Evolutionary conservation across 495 filamentous ascomycete species (phyloP), one percentile per base, ranked within the genome.

Genomic region (Neurospora tetrasperma): DNA sequence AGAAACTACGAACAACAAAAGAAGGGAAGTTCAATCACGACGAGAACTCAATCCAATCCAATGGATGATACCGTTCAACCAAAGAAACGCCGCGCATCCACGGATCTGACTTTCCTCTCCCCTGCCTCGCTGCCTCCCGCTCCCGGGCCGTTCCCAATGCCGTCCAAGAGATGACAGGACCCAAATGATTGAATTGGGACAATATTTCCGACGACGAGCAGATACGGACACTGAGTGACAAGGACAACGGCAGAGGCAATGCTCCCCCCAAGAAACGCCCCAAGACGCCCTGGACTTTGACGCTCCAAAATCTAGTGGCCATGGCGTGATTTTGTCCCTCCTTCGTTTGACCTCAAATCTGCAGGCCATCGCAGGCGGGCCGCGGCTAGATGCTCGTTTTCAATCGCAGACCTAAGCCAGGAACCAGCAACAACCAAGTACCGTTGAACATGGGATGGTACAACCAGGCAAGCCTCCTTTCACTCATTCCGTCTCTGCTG

Each of bases 341-440:
- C 68, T 72, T 72, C 76, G 79, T 80, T 79, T 80, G 79, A 77
- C 76, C 75, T 70, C 70, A 71, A 44, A 54, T 74, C 74, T 79
- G 79, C 76, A 79, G 73, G 68, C 74, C 68, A 59, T 76, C 69
- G 73, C 76, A 71, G 72, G n/a, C 73, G 43, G 74, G 69, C 54
- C 7, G 70, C 69, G 70, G 69, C 68, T 71, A 75, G 68, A 44
- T 73, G 73, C 69, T 41, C 71, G 23, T 31, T 23, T 31, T 31
- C 2, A 31, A 31, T 31, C 27, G 27, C 27, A 31, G 27, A 3
- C 27, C 27, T 31, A 31, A 3, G 43, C 71, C 43, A 73, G 41
- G 73, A 40, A 59, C 75, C 74, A 70, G 70, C 38, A 73, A 73
- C 54, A 18, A 66, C 39, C 7, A 39, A 38, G 35, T 39, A 8